These are phyloP conservation scores for Yamadazyma songkhlaensis DNA, from an alignment of 1,139 yeast genomes.

Conservation along the genomic window DNA sequence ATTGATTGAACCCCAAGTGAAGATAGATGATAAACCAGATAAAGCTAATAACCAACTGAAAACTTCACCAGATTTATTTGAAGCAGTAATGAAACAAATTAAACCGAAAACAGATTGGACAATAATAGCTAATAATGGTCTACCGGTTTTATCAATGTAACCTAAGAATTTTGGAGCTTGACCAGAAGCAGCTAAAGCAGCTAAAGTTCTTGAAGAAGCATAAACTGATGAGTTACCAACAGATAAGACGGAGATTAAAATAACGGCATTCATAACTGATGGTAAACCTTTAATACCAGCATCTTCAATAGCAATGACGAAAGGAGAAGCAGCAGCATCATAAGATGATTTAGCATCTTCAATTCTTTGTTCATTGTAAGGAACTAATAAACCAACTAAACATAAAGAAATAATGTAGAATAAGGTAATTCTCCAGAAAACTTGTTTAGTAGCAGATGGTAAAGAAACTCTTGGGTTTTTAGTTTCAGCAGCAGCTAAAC, in stretches of 20 bases:
- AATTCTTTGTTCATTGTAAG: conserved; percentile 32
- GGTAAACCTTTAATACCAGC: conserved; percentile 46
- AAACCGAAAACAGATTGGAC: conserved; percentile 60
- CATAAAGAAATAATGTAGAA: conserved; percentile 45
- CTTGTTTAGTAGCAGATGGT: conserved; percentile 47
- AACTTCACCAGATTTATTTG: conserved; percentile 58
- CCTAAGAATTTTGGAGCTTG: conserved; percentile 73
- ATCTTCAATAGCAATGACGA: conserved; percentile 42
- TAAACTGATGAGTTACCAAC: conserved; percentile 57
- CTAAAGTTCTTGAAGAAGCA: conserved; percentile 78
- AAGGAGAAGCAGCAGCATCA: conserved; percentile 47
- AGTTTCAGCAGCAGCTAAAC: conserved; percentile 44
- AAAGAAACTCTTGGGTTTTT: conserved; percentile 39
- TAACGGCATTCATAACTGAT: conserved; percentile 47
- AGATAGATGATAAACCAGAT: conserved; percentile 79
- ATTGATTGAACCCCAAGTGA: conserved; percentile 82
- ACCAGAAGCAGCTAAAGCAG: conserved; percentile 79
- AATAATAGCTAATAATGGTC: conserved; percentile 68
- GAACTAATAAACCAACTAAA: conserved; percentile 43
- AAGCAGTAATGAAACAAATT: conserved; percentile 65
- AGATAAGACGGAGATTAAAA: conserved; percentile 45
- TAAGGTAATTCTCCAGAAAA: conserved; percentile 45
- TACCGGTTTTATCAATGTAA: conserved; percentile 71
- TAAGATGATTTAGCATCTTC: conserved; percentile 30
- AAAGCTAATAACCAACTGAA: conserved; percentile 82